Percentiles rank a stretch among this genome's conserved stretches.
These are phyloP conservation scores for Globisporangium yorkense DNA, from an alignment of 352 stramenopile species.

Conservation along the genomic window DNA sequence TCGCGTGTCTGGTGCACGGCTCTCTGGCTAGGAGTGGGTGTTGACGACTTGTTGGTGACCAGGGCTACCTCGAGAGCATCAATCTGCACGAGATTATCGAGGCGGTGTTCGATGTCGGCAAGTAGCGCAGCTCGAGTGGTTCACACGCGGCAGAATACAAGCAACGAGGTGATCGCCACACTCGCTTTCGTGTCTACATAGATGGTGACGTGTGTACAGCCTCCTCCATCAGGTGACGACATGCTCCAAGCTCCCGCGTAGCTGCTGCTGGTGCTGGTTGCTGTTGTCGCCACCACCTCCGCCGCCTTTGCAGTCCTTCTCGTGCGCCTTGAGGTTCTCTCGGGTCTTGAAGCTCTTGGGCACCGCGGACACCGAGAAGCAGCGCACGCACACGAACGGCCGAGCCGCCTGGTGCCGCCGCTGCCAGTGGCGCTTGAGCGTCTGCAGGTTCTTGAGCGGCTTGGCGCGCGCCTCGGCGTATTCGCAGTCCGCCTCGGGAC, in stretches of 20 bases:
- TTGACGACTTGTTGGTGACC: background rate
- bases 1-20: background rate
- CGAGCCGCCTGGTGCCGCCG: slow-evolving; percentile 45
- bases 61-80: slow-evolving; percentile 84
- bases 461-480: slow-evolving; percentile 34
- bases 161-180: background rate
- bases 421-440: slow-evolving; percentile 70
- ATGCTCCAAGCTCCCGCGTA: background rate
- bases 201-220: background rate
- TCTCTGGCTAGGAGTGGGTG: background rate
- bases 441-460: slow-evolving; percentile 63
- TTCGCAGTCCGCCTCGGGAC: slow-evolving; percentile 45
- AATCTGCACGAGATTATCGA: slow-evolving; percentile 84
- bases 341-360: slow-evolving; percentile 66
- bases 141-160: background rate
- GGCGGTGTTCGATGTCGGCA: slow-evolving; percentile 78
- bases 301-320: slow-evolving; percentile 50
- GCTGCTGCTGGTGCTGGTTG: background rate
- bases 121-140: slow-evolving; percentile 27
- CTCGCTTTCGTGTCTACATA: background rate
- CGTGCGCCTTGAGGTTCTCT: slow-evolving; percentile 65
- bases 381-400: slow-evolving; percentile 46
- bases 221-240: background rate
- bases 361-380: slow-evolving; percentile 15
- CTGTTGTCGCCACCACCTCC: background rate